Conservation (phyloP, 805 yeast species). For the Teunomyces lycoperdinae region DNA sequence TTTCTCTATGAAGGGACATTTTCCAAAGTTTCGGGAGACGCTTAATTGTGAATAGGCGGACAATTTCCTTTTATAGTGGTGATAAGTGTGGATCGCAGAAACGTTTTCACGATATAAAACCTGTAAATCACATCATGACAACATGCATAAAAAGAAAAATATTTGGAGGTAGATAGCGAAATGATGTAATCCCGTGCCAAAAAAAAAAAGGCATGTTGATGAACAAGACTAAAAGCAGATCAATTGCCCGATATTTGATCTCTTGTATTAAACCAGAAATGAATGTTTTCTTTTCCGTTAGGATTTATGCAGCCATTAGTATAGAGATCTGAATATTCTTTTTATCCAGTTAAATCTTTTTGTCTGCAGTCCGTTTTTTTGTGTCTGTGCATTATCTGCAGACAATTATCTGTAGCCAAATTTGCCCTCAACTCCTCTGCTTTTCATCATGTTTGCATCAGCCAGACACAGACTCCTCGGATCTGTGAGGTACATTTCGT, state of each 20-base stretch:
- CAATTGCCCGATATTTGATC: too few relatives aligned
- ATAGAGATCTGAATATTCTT: background rate
- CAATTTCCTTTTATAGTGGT: too few relatives aligned
- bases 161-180: too few relatives aligned
- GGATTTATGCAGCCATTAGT: too few relatives aligned
- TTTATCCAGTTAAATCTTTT: too few relatives aligned
- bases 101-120: background rate
- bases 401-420: background rate
- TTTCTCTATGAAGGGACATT: conserved; percentile 39
- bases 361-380: background rate
- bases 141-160: background rate
- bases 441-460: background rate
- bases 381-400: background rate
- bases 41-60: background rate
- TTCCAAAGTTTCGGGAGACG: background rate
- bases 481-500: conserved; percentile 9
- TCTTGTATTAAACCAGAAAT: too few relatives aligned
- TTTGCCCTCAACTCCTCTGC: background rate
- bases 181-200: too few relatives aligned
- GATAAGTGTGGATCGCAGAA: background rate
- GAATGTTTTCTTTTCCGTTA: too few relatives aligned
- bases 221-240: too few relatives aligned
- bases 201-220: too few relatives aligned
- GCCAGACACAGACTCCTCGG: background rate
- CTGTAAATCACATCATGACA: background rate